phyloP scores from a whole-genome alignment of 2,329 filamentous ascomycete species.

The Trichoderma sp. region DNA sequence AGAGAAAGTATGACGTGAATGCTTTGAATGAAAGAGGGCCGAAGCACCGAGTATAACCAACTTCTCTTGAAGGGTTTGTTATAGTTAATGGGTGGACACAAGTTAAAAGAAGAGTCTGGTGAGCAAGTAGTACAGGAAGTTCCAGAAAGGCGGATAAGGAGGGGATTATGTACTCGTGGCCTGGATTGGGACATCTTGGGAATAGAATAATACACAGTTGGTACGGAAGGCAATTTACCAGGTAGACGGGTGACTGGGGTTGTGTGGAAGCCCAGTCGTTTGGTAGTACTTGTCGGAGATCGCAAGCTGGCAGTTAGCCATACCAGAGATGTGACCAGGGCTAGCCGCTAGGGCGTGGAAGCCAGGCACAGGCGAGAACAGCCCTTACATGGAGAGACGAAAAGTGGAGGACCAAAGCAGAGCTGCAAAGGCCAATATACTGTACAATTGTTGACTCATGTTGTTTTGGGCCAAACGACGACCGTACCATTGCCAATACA shows the following conservation, averaged over 20 bases:
- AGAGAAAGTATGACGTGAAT: neutral
- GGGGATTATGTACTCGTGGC: conserved; percentile 34
- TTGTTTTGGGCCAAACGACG: neutral
- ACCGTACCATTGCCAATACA: neutral
- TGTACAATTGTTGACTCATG: neutral
- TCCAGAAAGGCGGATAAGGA: conserved; percentile 31
- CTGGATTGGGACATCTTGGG: conserved; percentile 35
- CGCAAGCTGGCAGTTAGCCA: conserved; percentile 33
- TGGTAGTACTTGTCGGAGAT: conserved; percentile 37
- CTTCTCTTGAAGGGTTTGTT: neutral
- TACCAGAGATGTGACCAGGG: conserved; percentile 34
- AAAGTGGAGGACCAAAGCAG: neutral
- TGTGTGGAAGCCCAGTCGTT: conserved; percentile 40
- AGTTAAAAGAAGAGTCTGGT: neutral
- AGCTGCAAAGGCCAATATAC: neutral
- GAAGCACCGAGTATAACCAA: neutral
- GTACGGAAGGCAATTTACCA: conserved; percentile 24
- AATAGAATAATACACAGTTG: conserved; percentile 20
- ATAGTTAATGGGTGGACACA: neutral
- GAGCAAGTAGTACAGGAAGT: conserved; percentile 4
- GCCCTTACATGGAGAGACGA: neutral
- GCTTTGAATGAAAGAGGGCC: neutral
- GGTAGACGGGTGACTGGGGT: conserved; percentile 38
- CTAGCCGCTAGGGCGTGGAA: conserved; percentile 19
- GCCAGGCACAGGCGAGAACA: neutral